Evolutionary conservation across 208 protist species (phyloP), one percentile per base, ranked within the genome.

Genomic region (Phytomonas sp.): DNA sequence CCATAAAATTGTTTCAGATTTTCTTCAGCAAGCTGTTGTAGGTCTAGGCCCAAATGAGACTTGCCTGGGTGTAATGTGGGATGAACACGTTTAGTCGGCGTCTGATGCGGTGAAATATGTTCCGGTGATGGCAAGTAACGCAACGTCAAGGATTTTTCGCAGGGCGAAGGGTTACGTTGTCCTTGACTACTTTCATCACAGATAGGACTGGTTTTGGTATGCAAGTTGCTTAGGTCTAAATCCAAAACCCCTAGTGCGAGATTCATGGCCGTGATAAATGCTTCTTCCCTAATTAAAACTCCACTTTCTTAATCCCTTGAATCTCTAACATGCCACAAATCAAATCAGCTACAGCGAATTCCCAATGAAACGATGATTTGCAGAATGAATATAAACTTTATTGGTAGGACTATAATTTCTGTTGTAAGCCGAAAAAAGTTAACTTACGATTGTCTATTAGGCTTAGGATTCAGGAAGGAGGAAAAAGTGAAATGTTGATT

Each of bases 401-500:
- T 23, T 4, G 40, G 20, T 51, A 17, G 13, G 20, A 51, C 40
- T 51, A 51, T 66, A 40, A 72, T 51, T 65, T 66, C 43, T 65
- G 60, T 7, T 0, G n/a, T 32, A 71, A 63, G 33, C 13, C 20
- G 40, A 23, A 51, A 51, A 51, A 51, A 51, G 40, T 51, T 51
- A 51, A 51, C 9, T 51, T 23, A 51, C 40, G 40, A 51, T 51
- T 51, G 20, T 51, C 13, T 23, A 51, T 51, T 51, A 51, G 40
- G 13, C 40, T 20, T 51, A 20, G 20, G 13, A 17, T 51, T 51
- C 13, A 51, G 40, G 3, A 15, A 4, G 20, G 40, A 51, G 28
- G 26, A 32, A 69, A 43, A 66, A 60, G 72, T 60, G 63, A 66
- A 37, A 26, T 53, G 20, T 30, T 61, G 37, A 73, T 28, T 2